Evolutionary conservation across 352 stramenopile genomes (phyloP).

Genomic region (Blastocystis sp.): DNA sequence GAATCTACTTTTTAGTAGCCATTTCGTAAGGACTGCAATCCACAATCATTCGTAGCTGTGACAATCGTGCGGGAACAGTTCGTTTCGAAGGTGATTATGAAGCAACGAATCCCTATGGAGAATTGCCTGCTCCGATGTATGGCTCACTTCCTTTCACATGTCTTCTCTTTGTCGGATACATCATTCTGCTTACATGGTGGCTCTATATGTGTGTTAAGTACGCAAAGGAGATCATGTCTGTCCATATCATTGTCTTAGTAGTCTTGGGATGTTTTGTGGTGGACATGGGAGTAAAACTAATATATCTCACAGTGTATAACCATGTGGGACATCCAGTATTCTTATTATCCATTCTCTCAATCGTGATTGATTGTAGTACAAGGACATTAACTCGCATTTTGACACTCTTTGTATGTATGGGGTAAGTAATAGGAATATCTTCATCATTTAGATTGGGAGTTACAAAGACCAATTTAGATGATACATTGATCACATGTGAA

Average conservation of each 20-base stretch:
- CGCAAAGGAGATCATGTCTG: not conserved
- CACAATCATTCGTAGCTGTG: not conserved
- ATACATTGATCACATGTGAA: conserved; percentile 20
- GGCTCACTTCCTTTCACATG: not conserved
- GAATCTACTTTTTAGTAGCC: not conserved
- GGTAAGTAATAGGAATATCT: too few species aligned
- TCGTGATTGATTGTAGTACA: not conserved
- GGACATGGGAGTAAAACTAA: not conserved
- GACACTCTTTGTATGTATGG: not conserved
- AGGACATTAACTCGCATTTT: not conserved
- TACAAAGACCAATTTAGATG: conserved; percentile 29
- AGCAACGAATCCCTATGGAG: not conserved
- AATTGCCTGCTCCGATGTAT: not conserved
- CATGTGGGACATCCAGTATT: not conserved
- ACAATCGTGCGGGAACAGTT: not conserved
- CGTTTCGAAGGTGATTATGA: not conserved
- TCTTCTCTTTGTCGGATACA: not conserved
- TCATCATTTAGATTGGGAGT: conserved; percentile 49
- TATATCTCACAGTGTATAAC: not conserved
- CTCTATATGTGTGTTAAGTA: not conserved
- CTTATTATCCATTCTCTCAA: not conserved
- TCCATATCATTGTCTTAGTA: not conserved
- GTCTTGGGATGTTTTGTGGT: not conserved
- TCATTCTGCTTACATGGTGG: not conserved
- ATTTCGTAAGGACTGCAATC: not conserved